A percentile compares a stretch with the other conserved stretches of the same genome.
phyloP scores from a whole-genome alignment of 2,329 filamentous ascomycete genomes.

The Aspergillus ruber region DNA sequence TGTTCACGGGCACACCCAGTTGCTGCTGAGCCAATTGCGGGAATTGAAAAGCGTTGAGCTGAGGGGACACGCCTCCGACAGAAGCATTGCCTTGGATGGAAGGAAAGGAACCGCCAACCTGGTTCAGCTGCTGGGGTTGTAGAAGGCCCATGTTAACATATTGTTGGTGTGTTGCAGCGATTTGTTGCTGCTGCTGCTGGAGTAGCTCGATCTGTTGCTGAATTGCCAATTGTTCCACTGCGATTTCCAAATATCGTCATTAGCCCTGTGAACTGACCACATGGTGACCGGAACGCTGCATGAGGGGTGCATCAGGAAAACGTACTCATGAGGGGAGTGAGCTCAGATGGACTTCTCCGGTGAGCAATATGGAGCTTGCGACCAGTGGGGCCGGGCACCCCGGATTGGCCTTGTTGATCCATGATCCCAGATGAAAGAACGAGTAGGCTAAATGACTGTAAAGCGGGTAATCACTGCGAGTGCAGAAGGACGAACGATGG shows the following conservation, averaged over 20 bases:
- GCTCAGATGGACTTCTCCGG: conserved; percentile 90
- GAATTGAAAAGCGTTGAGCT: conserved; percentile 79
- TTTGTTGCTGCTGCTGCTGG: conserved; percentile 96
- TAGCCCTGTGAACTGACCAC: background rate
- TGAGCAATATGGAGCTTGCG: conserved; percentile 95
- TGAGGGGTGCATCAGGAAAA: conserved; percentile 32
- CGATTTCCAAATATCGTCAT: background rate
- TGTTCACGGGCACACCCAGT: conserved; percentile 65
- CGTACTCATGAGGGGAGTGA: conserved; percentile 97
- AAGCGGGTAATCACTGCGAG: conserved; percentile 15
- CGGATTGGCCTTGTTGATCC: conserved; percentile 58
- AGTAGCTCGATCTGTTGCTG: conserved; percentile 97
- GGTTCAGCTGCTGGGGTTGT: conserved; percentile 73
- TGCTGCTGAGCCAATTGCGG: conserved; percentile 68
- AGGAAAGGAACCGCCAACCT: conserved; percentile 65
- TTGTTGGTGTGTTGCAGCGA: conserved; percentile 92
- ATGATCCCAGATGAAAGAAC: conserved; percentile 39
- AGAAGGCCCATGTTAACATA: conserved; percentile 98
- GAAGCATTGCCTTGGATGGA: conserved; percentile 58
- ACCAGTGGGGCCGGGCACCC: conserved; percentile 64
- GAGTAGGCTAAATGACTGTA: conserved; percentile 10
- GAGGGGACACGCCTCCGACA: conserved; percentile 70
- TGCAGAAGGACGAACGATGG: conserved; percentile 13
- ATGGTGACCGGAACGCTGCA: conserved; percentile 34
- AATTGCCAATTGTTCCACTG: conserved; percentile 95